Evolutionary conservation across 148 eudicot genomes (phyloP).

Genomic region (Rhododendron griersonianum): DNA sequence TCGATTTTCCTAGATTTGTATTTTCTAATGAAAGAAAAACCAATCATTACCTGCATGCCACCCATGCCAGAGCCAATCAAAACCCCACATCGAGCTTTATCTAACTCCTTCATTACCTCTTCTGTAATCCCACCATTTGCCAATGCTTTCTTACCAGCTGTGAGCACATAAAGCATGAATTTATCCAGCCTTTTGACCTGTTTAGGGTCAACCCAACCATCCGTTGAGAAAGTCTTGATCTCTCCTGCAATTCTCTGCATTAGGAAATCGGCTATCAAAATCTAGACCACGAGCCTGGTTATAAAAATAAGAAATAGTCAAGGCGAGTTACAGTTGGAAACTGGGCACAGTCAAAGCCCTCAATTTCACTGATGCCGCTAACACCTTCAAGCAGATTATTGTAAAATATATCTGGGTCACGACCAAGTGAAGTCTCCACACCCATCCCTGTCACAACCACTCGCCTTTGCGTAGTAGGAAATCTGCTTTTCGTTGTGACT

Average conservation of each 20-base stretch:
- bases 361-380: conserved; percentile 84
- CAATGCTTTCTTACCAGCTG: conserved; percentile 96
- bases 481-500: conserved; percentile 40
- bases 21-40: neutral
- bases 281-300: neutral
- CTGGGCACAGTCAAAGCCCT: conserved; percentile 73
- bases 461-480: conserved; percentile 52
- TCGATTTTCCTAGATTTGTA: neutral
- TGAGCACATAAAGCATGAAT: conserved; percentile 94
- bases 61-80: conserved; percentile 97
- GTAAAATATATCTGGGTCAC: conserved; percentile 72
- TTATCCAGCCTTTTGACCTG: conserved; percentile 85
- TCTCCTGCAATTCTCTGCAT: conserved; percentile 93
- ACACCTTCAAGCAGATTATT: conserved; percentile 90
- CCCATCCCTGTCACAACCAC: conserved; percentile 98
- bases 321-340: conserved; percentile 63
- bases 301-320: conserved; percentile 7
- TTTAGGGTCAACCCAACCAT: conserved; percentile 88
- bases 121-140: conserved; percentile 82
- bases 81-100: conserved; percentile 83
- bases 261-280: conserved; percentile 11
- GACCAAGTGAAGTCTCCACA: conserved; percentile 78
- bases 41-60: conserved; percentile 76
- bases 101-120: conserved; percentile 66
- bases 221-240: conserved; percentile 82